These are phyloP conservation scores for Penicillium subrubescens DNA, from an alignment of 495 filamentous ascomycete genomes.

Conservation along the genomic window DNA sequence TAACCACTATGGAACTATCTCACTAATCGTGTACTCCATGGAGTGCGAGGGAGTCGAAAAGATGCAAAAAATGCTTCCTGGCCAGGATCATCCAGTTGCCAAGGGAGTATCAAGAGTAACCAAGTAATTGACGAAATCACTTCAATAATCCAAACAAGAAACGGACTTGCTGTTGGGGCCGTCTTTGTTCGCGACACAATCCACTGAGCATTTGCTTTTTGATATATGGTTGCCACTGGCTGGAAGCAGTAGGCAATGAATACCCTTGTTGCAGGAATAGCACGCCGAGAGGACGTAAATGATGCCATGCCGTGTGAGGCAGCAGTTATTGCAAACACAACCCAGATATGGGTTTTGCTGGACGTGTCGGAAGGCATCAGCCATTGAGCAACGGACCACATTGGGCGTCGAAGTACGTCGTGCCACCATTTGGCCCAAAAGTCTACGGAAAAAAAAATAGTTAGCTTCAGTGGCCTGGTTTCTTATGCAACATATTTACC, in stretches of 20 bases:
- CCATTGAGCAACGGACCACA: conserved; percentile 2
- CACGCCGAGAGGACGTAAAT: conserved; percentile 4
- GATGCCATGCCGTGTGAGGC: conserved; percentile 4
- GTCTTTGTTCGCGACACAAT: neutral
- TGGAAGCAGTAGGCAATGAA: neutral
- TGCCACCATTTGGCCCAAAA: conserved; percentile 6
- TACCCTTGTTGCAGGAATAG: neutral
- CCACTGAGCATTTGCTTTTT: neutral
- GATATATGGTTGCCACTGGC: neutral
- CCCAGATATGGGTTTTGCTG: conserved; percentile 1
- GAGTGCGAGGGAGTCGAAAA: neutral
- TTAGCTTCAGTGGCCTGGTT: neutral
- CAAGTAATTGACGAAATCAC: neutral
- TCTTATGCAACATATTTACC: neutral
- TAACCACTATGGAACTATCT: neutral
- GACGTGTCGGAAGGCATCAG: neutral
- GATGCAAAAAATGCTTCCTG: conserved; percentile 1
- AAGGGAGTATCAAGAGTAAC: neutral
- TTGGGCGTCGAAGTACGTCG: conserved; percentile 2
- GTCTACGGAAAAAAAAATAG: neutral
- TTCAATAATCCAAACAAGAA: neutral
- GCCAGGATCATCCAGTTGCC: conserved; percentile 1
- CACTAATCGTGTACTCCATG: neutral
- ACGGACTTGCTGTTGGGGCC: neutral
- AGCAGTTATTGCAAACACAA: neutral